phyloP scores from a whole-genome alignment of 805 yeast genomes.

The Alloascoidea hylecoeti region DNA sequence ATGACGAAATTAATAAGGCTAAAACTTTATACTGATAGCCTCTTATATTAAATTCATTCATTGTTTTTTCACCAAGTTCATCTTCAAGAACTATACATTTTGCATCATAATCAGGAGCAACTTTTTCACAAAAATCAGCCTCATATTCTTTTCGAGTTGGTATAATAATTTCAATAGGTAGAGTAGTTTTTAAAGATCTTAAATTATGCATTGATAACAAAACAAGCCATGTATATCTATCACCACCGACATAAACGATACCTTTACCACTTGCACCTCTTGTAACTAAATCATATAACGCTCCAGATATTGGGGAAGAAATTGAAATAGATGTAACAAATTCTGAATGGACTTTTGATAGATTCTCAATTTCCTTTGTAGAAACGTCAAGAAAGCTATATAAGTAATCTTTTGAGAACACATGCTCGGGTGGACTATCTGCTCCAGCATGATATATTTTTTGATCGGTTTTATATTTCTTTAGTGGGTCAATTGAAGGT shows the following conservation, averaged over 20 bases:
- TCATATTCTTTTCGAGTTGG: slow-evolving; percentile 63
- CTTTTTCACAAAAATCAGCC: slow-evolving; percentile 47
- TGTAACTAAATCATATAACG: too few species aligned
- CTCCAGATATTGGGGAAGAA: too few species aligned
- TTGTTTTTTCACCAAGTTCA: slow-evolving; percentile 40
- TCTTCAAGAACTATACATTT: slow-evolving; percentile 53
- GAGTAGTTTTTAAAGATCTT: slow-evolving; percentile 47
- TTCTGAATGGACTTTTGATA: slow-evolving; percentile 14
- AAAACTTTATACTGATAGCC: slow-evolving; percentile 62
- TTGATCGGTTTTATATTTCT: background rate
- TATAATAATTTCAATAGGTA: slow-evolving; percentile 75
- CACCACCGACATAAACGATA: slow-evolving; percentile 68
- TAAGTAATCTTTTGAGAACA: slow-evolving; percentile 22
- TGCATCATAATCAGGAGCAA: slow-evolving; percentile 49
- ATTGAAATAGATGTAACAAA: background rate
- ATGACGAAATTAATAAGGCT: slow-evolving; percentile 58
- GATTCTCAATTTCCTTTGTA: slow-evolving; percentile 16
- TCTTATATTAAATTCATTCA: slow-evolving; percentile 31
- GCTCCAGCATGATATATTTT: background rate
- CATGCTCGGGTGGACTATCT: slow-evolving; percentile 2
- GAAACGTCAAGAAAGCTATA: slow-evolving; percentile 19
- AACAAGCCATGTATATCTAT: slow-evolving; percentile 60
- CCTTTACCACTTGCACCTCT: too few species aligned
- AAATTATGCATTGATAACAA: slow-evolving; percentile 49
- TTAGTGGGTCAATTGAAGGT: background rate